Conservation (phyloP, 2,329 filamentous ascomycete species). For the Arthrobotrys entomopaga region DNA sequence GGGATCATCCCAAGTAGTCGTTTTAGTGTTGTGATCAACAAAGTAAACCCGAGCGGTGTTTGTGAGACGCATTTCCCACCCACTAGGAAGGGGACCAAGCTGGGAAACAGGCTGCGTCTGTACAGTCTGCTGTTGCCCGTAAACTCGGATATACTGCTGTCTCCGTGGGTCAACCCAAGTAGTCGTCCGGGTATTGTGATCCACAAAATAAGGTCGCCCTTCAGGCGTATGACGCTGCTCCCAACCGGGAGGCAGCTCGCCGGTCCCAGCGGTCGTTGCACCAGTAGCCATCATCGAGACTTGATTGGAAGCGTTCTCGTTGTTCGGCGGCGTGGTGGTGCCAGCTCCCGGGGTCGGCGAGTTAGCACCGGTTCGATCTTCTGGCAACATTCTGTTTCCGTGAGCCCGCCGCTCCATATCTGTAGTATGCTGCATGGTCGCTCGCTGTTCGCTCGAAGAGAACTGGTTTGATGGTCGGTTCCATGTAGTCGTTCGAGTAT, state of each 20-base stretch:
- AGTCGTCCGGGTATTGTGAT: slow-evolving; percentile 97
- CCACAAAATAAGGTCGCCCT: slow-evolving; percentile 94
- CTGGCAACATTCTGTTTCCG: slow-evolving; percentile 93
- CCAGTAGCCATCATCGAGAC: slow-evolving; percentile 94
- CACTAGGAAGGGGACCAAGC: slow-evolving; percentile 90
- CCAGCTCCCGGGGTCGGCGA: slow-evolving; percentile 75
- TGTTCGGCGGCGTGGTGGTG: slow-evolving; percentile 60
- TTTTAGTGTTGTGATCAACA: slow-evolving; percentile 99
- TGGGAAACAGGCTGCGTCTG: slow-evolving; percentile 98
- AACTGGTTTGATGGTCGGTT: slow-evolving; percentile 83
- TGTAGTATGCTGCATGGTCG: slow-evolving; percentile 86
- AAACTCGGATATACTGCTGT: slow-evolving; percentile 98
- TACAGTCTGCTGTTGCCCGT: slow-evolving; percentile 88
- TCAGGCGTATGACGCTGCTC: slow-evolving; percentile 96
- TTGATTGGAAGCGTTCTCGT: slow-evolving; percentile 67
- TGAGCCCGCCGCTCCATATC: slow-evolving; percentile 92
- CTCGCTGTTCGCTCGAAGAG: slow-evolving; percentile 79
- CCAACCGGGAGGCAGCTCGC: slow-evolving; percentile 94
- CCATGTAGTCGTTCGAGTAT: slow-evolving; percentile 96
- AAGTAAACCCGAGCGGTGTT: slow-evolving; percentile 99
- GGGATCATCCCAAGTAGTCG: slow-evolving; percentile 98
- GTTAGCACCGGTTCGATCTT: slow-evolving; percentile 91
- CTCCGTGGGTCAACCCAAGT: slow-evolving; percentile 98
- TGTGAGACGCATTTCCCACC: slow-evolving; percentile 99
- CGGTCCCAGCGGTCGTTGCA: slow-evolving; percentile 90